Conservation (phyloP, 1,284 basidiomycete species). For the Moniliophthora roreri region DNA sequence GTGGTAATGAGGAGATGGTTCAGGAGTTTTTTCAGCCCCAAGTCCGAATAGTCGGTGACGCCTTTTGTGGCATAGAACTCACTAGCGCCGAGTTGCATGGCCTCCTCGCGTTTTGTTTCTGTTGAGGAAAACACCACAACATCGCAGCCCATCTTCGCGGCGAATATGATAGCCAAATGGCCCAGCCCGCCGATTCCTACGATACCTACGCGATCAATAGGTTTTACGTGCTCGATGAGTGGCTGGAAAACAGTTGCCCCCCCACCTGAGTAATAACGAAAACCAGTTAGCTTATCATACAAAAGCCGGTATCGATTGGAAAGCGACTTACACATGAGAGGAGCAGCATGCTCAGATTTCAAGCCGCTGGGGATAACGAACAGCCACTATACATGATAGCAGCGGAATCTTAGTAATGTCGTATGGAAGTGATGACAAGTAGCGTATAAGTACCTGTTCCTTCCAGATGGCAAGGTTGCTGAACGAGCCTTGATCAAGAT, state of each 20-base stretch:
- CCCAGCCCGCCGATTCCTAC: constrained; percentile 36
- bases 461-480: constrained; percentile 26
- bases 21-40: constrained; percentile 25
- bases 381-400: constrained; percentile 4
- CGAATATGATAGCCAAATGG: constrained; percentile 36
- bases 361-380: constrained; percentile 36
- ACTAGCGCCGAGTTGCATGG: constrained; percentile 50
- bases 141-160: constrained; percentile 46
- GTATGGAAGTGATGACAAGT: constrained; percentile 33
- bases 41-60: constrained; percentile 11
- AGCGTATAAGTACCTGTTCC: constrained; percentile 34
- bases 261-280: constrained; percentile 15
- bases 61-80: constrained; percentile 34
- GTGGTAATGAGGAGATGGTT: constrained; percentile 28
- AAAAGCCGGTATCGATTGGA: background rate
- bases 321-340: constrained; percentile 30
- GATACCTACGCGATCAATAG: constrained; percentile 35
- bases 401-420: constrained; percentile 29
- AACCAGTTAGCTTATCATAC: background rate
- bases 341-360: constrained; percentile 29
- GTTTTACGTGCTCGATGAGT: constrained; percentile 18
- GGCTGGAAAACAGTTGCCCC: constrained; percentile 34
- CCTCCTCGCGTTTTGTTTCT: constrained; percentile 53
- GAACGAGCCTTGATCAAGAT: constrained; percentile 36
- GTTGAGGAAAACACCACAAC: constrained; percentile 62